Percentiles rank a stretch among this genome's conserved stretches.
phyloP scores from a whole-genome alignment of 805 yeast species.

The Nakazawaea ambrosiae region DNA sequence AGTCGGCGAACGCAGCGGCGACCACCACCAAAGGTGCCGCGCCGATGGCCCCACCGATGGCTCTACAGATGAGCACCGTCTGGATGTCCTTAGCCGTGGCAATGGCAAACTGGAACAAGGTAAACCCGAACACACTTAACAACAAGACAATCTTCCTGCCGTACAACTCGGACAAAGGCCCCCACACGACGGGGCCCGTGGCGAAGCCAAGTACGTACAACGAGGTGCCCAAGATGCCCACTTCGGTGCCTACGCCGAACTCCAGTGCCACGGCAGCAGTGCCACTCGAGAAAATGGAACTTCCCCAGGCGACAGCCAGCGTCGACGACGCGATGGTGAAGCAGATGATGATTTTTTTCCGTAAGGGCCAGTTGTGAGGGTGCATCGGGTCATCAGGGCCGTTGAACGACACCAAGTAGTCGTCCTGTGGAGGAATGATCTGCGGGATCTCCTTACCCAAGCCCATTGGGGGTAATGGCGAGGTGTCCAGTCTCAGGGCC shows the following conservation, averaged over 20 bases:
- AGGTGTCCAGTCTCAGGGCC: slow-evolving; percentile 23
- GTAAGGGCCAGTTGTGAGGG: slow-evolving; percentile 70
- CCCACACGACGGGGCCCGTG: slow-evolving; percentile 87
- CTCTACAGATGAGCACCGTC: slow-evolving; percentile 69
- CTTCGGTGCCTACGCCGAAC: slow-evolving; percentile 58
- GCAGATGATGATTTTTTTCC: slow-evolving; percentile 38
- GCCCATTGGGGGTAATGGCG: slow-evolving; percentile 57
- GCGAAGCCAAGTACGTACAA: slow-evolving; percentile 91
- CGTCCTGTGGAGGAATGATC: slow-evolving; percentile 42
- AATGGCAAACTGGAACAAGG: slow-evolving; percentile 59
- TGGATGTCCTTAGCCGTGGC: slow-evolving; percentile 79
- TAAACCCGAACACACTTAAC: slow-evolving; percentile 48
- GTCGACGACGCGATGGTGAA: slow-evolving; percentile 41
- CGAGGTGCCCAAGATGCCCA: slow-evolving; percentile 70
- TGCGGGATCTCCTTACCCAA: slow-evolving; percentile 60
- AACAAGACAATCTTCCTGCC: slow-evolving; percentile 63
- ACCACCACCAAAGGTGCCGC: slow-evolving; percentile 82
- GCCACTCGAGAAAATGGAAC: slow-evolving; percentile 74
- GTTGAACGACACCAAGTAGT: slow-evolving; percentile 63
- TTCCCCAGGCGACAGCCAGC: slow-evolving; percentile 58
- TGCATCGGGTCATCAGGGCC: slow-evolving; percentile 75
- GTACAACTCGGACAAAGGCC: slow-evolving; percentile 74
- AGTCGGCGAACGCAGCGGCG: slow-evolving; percentile 83
- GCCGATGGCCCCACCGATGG: slow-evolving; percentile 75
- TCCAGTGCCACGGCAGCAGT: slow-evolving; percentile 37